These are phyloP conservation scores for Trifolium fragiferum DNA, from an alignment of 306 rosid genomes.

Conservation along the genomic window DNA sequence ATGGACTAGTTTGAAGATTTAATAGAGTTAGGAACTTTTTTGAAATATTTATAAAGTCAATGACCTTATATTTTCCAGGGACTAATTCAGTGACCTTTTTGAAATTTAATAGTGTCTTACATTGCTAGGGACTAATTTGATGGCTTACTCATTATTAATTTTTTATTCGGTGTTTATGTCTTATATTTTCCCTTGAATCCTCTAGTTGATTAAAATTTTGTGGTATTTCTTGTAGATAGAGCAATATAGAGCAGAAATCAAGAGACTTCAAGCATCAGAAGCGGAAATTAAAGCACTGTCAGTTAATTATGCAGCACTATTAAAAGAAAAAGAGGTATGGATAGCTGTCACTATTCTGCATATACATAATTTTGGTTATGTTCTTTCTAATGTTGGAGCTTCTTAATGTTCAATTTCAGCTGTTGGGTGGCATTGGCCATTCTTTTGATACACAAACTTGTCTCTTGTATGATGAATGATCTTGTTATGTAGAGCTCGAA, in stretches of 20 bases:
- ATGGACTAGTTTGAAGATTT: too few species aligned
- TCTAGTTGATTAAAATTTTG: conserved; percentile 3
- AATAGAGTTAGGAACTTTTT: too few species aligned
- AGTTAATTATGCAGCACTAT: conserved; percentile 85
- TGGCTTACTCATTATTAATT: not conserved
- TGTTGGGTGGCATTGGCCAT: not conserved
- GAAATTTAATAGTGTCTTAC: too few species aligned
- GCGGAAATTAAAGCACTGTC: conserved; percentile 91
- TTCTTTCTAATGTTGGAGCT: conserved; percentile 35
- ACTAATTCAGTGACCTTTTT: too few species aligned
- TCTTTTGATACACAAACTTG: conserved; percentile 7
- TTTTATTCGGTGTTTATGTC: conserved; percentile 6
- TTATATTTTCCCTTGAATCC: not conserved
- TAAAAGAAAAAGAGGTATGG: conserved; percentile 88
- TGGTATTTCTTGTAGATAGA: conserved; percentile 62
- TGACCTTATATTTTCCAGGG: too few species aligned
- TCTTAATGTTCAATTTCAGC: conserved; percentile 20
- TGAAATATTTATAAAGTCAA: too few species aligned
- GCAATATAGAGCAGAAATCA: conserved; percentile 74
- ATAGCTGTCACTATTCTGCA: conserved; percentile 5
- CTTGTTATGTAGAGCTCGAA: not conserved
- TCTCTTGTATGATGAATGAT: not conserved
- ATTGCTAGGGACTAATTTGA: too few species aligned
- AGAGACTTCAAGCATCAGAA: conserved; percentile 92
- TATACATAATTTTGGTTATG: conserved; percentile 14